Base-by-base conservation (phyloP, 805 yeast species). In the Candida nanaspora region DNA sequence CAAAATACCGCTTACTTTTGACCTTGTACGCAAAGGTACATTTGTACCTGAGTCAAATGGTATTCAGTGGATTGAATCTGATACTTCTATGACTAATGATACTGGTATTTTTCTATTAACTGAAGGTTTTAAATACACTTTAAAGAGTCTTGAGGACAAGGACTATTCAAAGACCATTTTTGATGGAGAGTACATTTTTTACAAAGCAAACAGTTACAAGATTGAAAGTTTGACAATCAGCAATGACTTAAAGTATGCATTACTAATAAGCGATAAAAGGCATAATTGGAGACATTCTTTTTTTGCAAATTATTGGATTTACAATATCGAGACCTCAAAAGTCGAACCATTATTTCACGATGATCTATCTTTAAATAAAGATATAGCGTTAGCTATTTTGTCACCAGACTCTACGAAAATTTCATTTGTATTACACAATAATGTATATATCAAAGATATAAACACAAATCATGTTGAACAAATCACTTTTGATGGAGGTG, bases 241-340 rank as follows among this genome's bases (percentile, higher is more conserved):
- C 27, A 86, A 89, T 32, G 74, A 84, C 59, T 66, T 84, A 53
- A 57, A 64, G 27, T 65, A 61, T 45, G 82, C 86, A 0, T 52
- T 84, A 26, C 58, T 85, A 21, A 72, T 75, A 41, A 77, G 89
- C 1, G 75, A 82, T 48, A 68, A 76, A 34, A 69, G 73, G 13
- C 76, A 77, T 34, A 77, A 80, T 47, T 86, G 80, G 72, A 71
- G 96, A 47, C 87, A 86, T 55, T 86, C 95, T 0, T 63, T 78
- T 0, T 62, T 59, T 33, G 81, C 81, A 0, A 49, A 62, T 19
- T 83, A 75, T 60, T 86, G 86, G 82, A 36, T 85, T 2, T 67
- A 74, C 40, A 80, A 84, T 44, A 54, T 77, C 8, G 60, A 49
- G 0, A 46, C 66, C 0, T 59, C 47, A 2, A 41, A 38, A 4